phyloP scores from a whole-genome alignment of 2,329 filamentous ascomycete species.

The Penicillium sclerotiorum region DNA sequence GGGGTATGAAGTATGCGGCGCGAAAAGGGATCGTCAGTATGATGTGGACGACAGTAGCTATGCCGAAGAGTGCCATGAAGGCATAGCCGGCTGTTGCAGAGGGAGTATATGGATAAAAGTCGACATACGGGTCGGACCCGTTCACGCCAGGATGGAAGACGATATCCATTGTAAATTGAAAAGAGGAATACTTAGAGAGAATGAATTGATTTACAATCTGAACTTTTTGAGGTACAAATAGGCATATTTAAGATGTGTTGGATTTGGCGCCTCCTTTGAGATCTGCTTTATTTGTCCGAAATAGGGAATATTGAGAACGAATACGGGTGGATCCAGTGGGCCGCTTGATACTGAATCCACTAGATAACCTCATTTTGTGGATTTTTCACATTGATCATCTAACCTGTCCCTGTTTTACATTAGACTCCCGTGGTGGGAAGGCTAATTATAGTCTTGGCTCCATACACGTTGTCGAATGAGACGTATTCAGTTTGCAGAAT shows the following conservation, averaged over 20 bases:
- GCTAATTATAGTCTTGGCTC: too few species aligned
- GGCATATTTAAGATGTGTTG: slow-evolving; percentile 3
- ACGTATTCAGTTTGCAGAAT: too few species aligned
- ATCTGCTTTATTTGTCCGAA: slow-evolving; percentile 16
- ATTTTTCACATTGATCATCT: not conserved
- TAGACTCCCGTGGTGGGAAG: too few species aligned
- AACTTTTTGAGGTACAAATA: not conserved
- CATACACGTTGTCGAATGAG: too few species aligned
- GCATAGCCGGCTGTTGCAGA: slow-evolving; percentile 37
- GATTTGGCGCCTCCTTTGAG: not conserved
- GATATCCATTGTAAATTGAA: slow-evolving; percentile 31
- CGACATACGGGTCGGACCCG: slow-evolving; percentile 34
- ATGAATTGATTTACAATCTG: not conserved
- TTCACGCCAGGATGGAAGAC: slow-evolving; percentile 34
- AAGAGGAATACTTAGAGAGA: not conserved
- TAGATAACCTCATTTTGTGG: not conserved
- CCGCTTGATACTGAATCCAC: not conserved
- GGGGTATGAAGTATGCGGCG: slow-evolving; percentile 41
- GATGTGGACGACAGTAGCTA: slow-evolving; percentile 34
- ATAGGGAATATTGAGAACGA: slow-evolving; percentile 31
- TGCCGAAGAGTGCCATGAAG: slow-evolving; percentile 39
- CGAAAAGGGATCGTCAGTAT: slow-evolving; percentile 34
- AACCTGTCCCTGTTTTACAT: not conserved
- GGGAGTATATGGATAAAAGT: slow-evolving; percentile 42
- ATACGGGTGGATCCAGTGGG: slow-evolving; percentile 25